phyloP scores from a whole-genome alignment of 176 grass and related monocot species.

The Zoysia japonica region DNA sequence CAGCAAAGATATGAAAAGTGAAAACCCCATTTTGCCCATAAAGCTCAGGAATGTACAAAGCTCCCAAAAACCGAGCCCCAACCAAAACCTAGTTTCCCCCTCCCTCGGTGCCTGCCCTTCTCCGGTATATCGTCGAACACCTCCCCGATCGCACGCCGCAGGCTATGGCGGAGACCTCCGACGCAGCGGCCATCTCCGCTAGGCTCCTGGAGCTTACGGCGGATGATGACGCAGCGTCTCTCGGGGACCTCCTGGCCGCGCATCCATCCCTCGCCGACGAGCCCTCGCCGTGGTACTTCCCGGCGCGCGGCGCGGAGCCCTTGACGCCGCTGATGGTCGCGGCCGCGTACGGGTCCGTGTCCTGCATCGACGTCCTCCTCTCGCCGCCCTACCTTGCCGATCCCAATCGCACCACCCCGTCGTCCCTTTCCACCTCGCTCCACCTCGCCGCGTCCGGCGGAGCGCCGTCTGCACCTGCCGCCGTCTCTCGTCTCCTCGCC shows the following conservation, averaged over 20 bases:
- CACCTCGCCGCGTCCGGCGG: slow-evolving; percentile 69
- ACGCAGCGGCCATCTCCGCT: slow-evolving; percentile 13
- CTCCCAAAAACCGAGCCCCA: slow-evolving; percentile 7
- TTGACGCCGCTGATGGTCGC: slow-evolving; percentile 73
- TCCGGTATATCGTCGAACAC: slow-evolving; percentile 44
- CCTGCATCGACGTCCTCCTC: slow-evolving; percentile 55
- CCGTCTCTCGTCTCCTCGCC: slow-evolving; percentile 54
- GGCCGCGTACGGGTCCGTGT: slow-evolving; percentile 56
- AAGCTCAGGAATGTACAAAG: slow-evolving; percentile 2
- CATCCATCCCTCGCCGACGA: slow-evolving; percentile 51
- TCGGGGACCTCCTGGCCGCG: slow-evolving; percentile 38
- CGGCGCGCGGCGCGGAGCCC: slow-evolving; percentile 45
- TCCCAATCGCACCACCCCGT: slow-evolving; percentile 47
- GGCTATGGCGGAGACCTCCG: slow-evolving; percentile 36
- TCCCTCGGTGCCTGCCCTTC: neutral
- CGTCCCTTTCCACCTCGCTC: slow-evolving; percentile 50
- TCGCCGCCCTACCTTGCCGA: slow-evolving; percentile 44
- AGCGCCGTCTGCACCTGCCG: slow-evolving; percentile 24
- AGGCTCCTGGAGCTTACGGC: slow-evolving; percentile 58
- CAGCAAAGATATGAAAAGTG: neutral
- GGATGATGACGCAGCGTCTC: slow-evolving; percentile 38
- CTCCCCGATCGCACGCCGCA: slow-evolving; percentile 42
- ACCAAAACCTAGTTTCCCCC: slow-evolving; percentile 44
- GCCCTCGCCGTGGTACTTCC: slow-evolving; percentile 59
- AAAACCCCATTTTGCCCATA: slow-evolving; percentile 22